Evolutionary conservation across 768 basidiomycete species (phyloP), one percentile per base, ranked within the genome.

Genomic region (Suillus lakei): DNA sequence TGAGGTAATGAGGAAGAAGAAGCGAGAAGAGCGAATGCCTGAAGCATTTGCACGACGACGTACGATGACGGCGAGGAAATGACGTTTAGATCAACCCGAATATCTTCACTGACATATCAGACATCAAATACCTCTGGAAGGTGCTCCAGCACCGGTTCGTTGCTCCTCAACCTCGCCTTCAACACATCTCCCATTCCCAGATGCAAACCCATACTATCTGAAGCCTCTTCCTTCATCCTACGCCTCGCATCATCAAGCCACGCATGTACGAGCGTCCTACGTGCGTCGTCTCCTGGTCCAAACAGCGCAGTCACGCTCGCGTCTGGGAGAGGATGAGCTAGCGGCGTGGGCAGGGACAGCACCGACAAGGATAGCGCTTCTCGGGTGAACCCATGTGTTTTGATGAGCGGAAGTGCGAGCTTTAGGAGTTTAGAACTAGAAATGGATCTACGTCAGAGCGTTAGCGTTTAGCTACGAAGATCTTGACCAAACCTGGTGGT

Each of bases 11-110:
- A 18, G 28, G 81, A 74, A 18, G 89, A 85, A 13, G 87, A 84
- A 1, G 86, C 83, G 23, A 94, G 78, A 9, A 91, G 73, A 0
- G 91, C 90, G 66, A 91, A 92, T 2, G 92, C 93, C 92, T 94
- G 60, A 21, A 16, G 2, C 9, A 26, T 48, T 28, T 28, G 50
- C 50, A 30, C 34, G 34, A 34, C 34, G 8, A 34, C 34, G 34
- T n/a, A 7, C 34, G 6, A 34, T 4, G n/a, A 12, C 3, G n/a
- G n/a, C 26, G 23, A 16, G 5, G 54, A 43, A 59, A 43, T 2
- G n/a, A 39, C 16, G 8, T 34, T 8, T 6, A 34, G 6, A 32
- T 53, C 18, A 32, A 30, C 15, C 18, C 16, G 8, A 28, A 28
- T 10, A 18, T 51, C 28, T 48, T 44, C 21, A 23, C 44, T n/a